These are phyloP conservation scores for Sarocladiaceae sp. DNA, from an alignment of 2,329 filamentous ascomycete species.

Conservation along the genomic window DNA sequence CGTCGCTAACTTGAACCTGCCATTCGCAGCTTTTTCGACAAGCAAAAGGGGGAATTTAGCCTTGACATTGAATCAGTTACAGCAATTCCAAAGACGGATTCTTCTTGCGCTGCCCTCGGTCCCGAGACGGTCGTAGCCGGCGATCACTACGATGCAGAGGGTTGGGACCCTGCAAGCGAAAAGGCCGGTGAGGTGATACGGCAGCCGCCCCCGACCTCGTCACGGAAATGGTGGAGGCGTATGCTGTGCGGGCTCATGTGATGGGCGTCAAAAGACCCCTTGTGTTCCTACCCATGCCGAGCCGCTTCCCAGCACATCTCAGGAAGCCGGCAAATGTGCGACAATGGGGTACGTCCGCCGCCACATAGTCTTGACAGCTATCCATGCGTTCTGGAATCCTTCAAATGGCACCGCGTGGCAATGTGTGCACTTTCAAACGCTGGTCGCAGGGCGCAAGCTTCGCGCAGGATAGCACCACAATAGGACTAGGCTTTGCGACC, in stretches of 20 bases:
- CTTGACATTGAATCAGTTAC: constrained; percentile 26
- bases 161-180: not conserved
- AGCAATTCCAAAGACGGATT: constrained; percentile 12
- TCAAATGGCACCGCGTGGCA: too few relatives aligned
- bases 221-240: constrained; percentile 10
- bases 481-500: not conserved
- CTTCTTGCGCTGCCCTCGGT: not conserved
- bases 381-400: not conserved
- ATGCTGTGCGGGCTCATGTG: constrained; percentile 11
- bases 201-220: not conserved
- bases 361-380: too few relatives aligned
- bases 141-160: constrained; percentile 3
- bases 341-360: too few relatives aligned
- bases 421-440: not conserved
- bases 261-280: not conserved
- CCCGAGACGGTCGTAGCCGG: not conserved
- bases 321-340: not conserved
- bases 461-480: not conserved
- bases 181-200: constrained; percentile 4
- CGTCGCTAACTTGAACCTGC: constrained; percentile 3
- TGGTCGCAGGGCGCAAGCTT: constrained; percentile 2
- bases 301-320: not conserved
- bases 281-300: not conserved
- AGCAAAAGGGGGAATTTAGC: constrained; percentile 64
- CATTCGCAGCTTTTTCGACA: constrained; percentile 63